Conservation (phyloP, 352 stramenopile species). For the Globisporangium cystogenes region DNA sequence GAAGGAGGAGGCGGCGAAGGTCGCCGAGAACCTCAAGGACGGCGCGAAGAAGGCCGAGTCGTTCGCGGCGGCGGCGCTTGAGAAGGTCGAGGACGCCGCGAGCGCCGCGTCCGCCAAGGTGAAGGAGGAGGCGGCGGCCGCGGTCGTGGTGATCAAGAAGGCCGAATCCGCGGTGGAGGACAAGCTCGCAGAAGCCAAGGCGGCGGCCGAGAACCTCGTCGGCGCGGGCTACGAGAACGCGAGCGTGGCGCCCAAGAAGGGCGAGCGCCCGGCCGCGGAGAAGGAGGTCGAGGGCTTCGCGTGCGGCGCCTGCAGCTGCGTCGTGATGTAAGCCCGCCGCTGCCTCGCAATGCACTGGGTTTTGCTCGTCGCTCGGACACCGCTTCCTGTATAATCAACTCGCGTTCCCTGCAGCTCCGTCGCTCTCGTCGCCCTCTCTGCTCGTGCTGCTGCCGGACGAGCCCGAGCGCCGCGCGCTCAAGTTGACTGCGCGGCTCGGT, state of each 20-base stretch:
- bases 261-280: conserved; percentile 20
- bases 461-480: no score
- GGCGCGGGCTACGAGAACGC: conserved; percentile 54
- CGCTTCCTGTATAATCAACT: neutral
- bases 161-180: conserved; percentile 14
- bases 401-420: no score
- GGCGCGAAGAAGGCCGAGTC: conserved; percentile 7
- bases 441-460: conserved; percentile 10
- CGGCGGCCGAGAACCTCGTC: conserved; percentile 46
- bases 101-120: conserved; percentile 11
- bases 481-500: no score
- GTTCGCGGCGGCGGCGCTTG: conserved; percentile 3
- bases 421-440: neutral
- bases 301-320: conserved; percentile 47
- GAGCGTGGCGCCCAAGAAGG: conserved; percentile 49
- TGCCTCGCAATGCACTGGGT: neutral
- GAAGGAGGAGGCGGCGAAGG: conserved; percentile 21
- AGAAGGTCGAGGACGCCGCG: conserved; percentile 9
- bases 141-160: conserved; percentile 17
- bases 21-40: conserved; percentile 15
- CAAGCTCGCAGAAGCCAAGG: conserved; percentile 34
- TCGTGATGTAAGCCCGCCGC: conserved; percentile 49
- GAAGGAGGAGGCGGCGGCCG: conserved; percentile 19
- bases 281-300: conserved; percentile 46
- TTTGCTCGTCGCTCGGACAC: neutral